A percentile compares a stretch with the other conserved stretches of the same genome.
These are phyloP conservation scores for Xerocomus potaroensis DNA, from an alignment of 768 basidiomycete genomes.

Conservation along the genomic window DNA sequence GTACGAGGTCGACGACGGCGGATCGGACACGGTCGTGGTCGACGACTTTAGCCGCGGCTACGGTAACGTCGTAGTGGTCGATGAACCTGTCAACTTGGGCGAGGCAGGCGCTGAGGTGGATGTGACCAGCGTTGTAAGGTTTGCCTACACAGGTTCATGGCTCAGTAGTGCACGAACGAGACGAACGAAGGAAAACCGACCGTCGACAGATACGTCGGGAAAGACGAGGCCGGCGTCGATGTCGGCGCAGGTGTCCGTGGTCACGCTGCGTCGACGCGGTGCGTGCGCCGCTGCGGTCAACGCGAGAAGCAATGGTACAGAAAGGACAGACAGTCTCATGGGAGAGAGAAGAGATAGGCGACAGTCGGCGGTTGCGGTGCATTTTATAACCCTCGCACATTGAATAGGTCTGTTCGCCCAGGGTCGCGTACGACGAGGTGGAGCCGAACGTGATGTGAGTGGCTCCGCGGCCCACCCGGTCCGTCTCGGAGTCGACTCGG, in stretches of 20 bases:
- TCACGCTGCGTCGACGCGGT: not conserved
- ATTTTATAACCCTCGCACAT: too few relatives aligned
- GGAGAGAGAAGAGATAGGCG: not conserved
- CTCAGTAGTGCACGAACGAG: not conserved
- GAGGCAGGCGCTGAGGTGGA: conserved; percentile 29
- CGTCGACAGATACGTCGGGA: conserved; percentile 9
- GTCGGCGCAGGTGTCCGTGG: conserved; percentile 15
- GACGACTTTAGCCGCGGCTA: conserved; percentile 12
- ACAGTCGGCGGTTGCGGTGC: too few relatives aligned
- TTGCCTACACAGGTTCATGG: not conserved
- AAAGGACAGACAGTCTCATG: conserved; percentile 17
- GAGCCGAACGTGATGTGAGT: too few relatives aligned
- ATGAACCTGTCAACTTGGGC: conserved; percentile 17
- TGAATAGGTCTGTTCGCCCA: too few relatives aligned
- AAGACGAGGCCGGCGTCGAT: conserved; percentile 16
- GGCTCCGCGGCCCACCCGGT: too few relatives aligned
- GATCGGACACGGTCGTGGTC: conserved; percentile 21
- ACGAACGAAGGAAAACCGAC: not conserved
- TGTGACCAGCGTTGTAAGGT: conserved; percentile 16
- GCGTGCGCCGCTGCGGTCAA: not conserved
- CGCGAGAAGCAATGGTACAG: conserved; percentile 14
- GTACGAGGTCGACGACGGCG: conserved; percentile 23
- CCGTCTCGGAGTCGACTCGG: too few relatives aligned
- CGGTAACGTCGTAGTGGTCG: conserved; percentile 17
- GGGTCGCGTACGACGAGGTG: too few relatives aligned